phyloP scores from a whole-genome alignment of 176 grass and related monocot genomes.

The Phoenix roebelenii region DNA sequence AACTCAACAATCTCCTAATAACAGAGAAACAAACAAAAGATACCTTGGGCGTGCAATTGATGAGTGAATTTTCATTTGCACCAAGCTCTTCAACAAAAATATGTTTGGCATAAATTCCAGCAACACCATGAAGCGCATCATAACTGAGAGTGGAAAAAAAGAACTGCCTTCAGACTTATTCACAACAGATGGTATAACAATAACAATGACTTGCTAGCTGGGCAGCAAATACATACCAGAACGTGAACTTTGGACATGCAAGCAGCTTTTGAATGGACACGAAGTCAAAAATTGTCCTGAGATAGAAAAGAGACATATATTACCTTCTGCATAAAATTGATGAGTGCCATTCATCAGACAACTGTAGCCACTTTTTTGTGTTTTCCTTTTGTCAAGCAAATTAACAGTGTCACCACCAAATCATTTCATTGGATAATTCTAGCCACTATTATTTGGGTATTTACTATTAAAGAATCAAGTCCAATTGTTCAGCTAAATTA shows the following conservation, averaged over 20 bases:
- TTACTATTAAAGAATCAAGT: too few species aligned
- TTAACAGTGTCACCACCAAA: too few species aligned
- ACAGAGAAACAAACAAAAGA: not conserved
- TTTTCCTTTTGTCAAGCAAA: too few species aligned
- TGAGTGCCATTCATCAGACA: too few species aligned
- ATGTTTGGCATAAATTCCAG: slow-evolving; percentile 71
- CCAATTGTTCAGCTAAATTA: too few species aligned
- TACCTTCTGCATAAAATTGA: too few species aligned
- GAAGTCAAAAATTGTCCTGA: slow-evolving; percentile 84
- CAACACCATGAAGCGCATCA: slow-evolving; percentile 95
- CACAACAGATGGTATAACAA: slow-evolving; percentile 5
- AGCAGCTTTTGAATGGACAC: slow-evolving; percentile 80
- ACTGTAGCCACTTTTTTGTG: too few species aligned
- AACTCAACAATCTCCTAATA: too few species aligned
- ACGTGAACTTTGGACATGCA: slow-evolving; percentile 76
- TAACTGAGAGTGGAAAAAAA: slow-evolving; percentile 39
- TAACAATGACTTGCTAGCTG: slow-evolving; percentile 1
- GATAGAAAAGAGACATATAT: not conserved
- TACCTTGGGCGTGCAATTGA: slow-evolving; percentile 86
- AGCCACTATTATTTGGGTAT: too few species aligned
- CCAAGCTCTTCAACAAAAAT: slow-evolving; percentile 98
- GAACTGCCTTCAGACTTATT: slow-evolving; percentile 1
- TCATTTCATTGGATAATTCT: too few species aligned
- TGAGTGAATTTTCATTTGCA: slow-evolving; percentile 75
- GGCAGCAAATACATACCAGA: slow-evolving; percentile 48